These are phyloP conservation scores for Hirschfeldia incana DNA, from an alignment of 345 rosid genomes.

Conservation along the genomic window DNA sequence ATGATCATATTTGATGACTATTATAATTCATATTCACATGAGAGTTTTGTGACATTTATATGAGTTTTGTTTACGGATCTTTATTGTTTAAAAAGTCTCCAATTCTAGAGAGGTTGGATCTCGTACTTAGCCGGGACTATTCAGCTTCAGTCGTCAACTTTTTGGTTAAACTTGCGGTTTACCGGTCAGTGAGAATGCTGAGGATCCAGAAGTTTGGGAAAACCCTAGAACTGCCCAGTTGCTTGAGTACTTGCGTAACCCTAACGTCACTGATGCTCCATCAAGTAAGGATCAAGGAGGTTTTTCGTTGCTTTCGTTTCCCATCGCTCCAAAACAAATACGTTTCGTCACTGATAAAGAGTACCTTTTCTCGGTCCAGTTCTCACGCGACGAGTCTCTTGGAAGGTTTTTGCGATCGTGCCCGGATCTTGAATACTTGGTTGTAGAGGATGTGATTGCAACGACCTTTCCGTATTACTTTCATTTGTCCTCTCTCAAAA, in stretches of 20 bases:
- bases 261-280: not conserved
- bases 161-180: not conserved
- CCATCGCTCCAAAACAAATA: no score
- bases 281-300: not conserved
- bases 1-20: no score
- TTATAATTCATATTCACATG: not conserved
- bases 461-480: no score
- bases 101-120: not conserved
- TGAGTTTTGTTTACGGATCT: not conserved
- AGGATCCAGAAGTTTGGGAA: not conserved
- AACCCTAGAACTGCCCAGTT: not conserved
- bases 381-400: not conserved
- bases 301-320: not conserved
- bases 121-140: not conserved
- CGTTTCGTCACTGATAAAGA: no score
- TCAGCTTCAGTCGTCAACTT: not conserved
- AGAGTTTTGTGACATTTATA: not conserved
- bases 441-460: not conserved
- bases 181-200: not conserved
- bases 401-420: not conserved
- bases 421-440: not conserved
- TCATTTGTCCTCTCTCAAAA: not conserved
- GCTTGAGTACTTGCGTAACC: not conserved
- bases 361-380: not conserved
- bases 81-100: not conserved